These are phyloP conservation scores for Bifiguratus adelaidae DNA, from an alignment of 192 early-diverging fungal species.

Conservation along the genomic window DNA sequence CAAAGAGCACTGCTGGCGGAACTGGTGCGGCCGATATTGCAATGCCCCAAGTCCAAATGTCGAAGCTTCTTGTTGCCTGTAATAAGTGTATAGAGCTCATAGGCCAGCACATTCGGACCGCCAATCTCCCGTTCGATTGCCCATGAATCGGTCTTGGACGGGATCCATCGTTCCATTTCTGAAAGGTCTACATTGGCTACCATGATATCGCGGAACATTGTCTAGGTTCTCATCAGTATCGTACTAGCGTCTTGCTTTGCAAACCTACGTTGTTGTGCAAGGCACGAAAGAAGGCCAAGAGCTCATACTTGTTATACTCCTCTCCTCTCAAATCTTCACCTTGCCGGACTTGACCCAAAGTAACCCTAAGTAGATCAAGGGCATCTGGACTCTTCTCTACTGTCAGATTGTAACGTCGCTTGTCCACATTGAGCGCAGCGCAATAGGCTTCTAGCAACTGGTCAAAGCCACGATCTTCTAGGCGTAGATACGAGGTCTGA, in stretches of 20 bases:
- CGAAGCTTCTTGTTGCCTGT: slow-evolving; percentile 10
- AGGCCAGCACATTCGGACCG: slow-evolving; percentile 6
- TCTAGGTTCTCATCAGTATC: not conserved
- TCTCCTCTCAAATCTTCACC: not conserved
- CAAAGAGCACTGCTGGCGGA: not conserved
- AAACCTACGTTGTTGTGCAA: slow-evolving; percentile 11
- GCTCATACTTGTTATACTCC: slow-evolving; percentile 11
- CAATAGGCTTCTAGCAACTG: slow-evolving; percentile 14
- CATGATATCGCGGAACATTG: slow-evolving; percentile 6
- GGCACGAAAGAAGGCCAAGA: slow-evolving; percentile 14
- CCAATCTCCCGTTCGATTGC: not conserved
- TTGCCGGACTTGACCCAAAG: slow-evolving; percentile 6
- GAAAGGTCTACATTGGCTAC: slow-evolving; percentile 5
- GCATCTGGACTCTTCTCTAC: slow-evolving; percentile 2
- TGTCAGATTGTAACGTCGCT: slow-evolving; percentile 2
- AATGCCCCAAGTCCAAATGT: slow-evolving; percentile 5
- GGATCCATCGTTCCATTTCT: slow-evolving; percentile 9
- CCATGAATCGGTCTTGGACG: slow-evolving; percentile 11
- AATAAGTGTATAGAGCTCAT: slow-evolving; percentile 7
- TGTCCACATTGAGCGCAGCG: slow-evolving; percentile 20
- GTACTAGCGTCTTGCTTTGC: not conserved
- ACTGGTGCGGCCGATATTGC: slow-evolving; percentile 4
- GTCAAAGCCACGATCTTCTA: slow-evolving; percentile 8
- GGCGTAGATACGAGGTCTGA: not conserved
- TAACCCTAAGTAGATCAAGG: slow-evolving; percentile 4